phyloP scores from a whole-genome alignment of 108 stramenopile genomes.

The Bacterosira constricta region DNA sequence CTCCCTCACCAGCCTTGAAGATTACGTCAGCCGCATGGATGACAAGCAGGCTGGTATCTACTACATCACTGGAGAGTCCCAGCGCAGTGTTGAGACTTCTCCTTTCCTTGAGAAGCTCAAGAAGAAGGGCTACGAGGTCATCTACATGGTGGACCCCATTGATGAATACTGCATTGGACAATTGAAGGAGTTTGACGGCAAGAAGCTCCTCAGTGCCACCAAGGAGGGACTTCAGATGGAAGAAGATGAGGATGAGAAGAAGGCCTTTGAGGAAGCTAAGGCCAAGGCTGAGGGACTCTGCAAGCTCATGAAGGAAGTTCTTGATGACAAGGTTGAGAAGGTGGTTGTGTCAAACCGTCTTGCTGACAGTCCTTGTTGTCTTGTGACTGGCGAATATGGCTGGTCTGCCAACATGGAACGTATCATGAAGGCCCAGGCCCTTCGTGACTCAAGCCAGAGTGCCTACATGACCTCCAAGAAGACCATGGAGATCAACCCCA shows the following conservation, averaged over 20 bases:
- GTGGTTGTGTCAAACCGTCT: constrained; percentile 99
- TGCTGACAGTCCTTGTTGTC: constrained; percentile 97
- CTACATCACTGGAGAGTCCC: constrained; percentile 99
- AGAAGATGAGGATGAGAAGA: constrained; percentile 98
- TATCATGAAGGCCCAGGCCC: constrained; percentile 99
- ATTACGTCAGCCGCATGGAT: constrained; percentile 98
- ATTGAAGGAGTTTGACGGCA: constrained; percentile 99
- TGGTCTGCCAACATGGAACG: constrained; percentile 99
- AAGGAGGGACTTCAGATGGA: constrained; percentile 98
- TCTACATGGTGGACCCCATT: constrained; percentile 99
- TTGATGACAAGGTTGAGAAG: constrained; percentile 99
- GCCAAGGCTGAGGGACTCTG: constrained; percentile 96
- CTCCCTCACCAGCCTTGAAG: constrained; percentile 98
- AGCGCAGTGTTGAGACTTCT: constrained; percentile 98
- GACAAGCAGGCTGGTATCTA: constrained; percentile 99
- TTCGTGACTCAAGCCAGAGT: constrained; percentile 96
- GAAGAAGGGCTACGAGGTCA: constrained; percentile 99
- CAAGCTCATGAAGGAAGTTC: constrained; percentile 99
- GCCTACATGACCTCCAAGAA: constrained; percentile 99
- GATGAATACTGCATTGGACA: constrained; percentile 99
- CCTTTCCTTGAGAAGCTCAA: constrained; percentile 99
- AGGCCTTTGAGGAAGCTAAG: constrained; percentile 98
- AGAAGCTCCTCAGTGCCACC: constrained; percentile 99
- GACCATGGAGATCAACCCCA: constrained; percentile 99
- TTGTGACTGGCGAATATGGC: constrained; percentile 99